A percentile compares a stretch with the other conserved stretches of the same genome.
Conservation (phyloP, 208 protist species). For the Acanthamoeba triangularis region DNA sequence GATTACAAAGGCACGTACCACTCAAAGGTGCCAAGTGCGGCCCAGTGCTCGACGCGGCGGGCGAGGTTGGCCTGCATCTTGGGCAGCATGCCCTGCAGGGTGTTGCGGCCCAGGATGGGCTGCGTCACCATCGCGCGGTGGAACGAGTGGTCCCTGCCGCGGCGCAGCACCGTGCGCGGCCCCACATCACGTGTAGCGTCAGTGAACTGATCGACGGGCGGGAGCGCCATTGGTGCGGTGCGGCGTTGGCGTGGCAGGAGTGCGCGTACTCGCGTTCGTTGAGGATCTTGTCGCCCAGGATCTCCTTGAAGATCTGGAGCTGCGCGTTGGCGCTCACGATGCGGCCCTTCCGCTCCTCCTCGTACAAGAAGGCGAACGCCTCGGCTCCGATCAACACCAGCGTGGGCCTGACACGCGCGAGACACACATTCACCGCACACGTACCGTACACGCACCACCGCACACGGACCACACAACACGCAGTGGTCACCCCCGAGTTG, state of each 20-base stretch:
- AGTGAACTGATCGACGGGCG: no score
- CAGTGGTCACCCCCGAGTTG: no score
- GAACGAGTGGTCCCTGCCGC: conserved; percentile 14
- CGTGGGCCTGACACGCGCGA: background rate
- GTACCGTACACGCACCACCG: background rate
- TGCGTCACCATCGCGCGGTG: conserved; percentile 31
- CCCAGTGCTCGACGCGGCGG: background rate
- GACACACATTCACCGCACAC: background rate
- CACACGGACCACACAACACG: background rate
- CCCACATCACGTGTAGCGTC: background rate
- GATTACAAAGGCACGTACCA: background rate
- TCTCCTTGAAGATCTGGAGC: conserved; percentile 35
- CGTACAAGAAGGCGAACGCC: conserved; percentile 25
- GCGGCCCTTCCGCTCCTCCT: conserved; percentile 7
- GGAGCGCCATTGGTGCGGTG: background rate
- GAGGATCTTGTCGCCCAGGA: conserved; percentile 49
- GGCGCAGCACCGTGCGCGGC: background rate
- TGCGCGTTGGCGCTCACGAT: conserved; percentile 18
- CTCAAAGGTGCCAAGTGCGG: background rate
- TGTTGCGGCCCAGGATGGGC: conserved; percentile 15
- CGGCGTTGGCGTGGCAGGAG: background rate
- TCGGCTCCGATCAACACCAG: conserved; percentile 16
- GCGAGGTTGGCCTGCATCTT: conserved; percentile 26
- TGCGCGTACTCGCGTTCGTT: background rate
- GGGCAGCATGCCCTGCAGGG: conserved; percentile 9